Evolutionary conservation across 495 filamentous ascomycete genomes (phyloP).

Genomic region (Hypomontagnella monticulosa): DNA sequence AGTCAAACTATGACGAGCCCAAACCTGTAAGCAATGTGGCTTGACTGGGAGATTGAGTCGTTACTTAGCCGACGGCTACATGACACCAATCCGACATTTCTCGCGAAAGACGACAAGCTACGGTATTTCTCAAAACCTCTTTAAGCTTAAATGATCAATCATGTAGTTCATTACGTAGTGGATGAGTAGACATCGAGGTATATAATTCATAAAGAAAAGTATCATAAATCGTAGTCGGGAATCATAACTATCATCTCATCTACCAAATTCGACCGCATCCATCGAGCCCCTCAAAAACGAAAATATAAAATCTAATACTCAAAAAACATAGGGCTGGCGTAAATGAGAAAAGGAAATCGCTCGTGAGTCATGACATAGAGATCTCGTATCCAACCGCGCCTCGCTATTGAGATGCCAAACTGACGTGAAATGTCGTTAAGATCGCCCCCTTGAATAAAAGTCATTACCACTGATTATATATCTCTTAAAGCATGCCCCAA

Average conservation of each 20-base stretch:
- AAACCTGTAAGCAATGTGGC: no score
- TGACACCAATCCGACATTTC: no score
- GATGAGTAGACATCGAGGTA: no score
- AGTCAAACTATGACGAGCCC: no score
- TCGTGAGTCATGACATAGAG: no score
- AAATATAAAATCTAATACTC: constrained; percentile 1
- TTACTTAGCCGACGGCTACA: no score
- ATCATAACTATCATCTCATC: constrained; percentile 6
- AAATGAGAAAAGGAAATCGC: no score
- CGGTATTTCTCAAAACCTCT: no score
- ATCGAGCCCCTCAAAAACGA: neutral
- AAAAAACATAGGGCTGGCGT: neutral
- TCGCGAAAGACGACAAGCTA: no score
- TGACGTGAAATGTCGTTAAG: neutral
- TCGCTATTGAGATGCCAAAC: neutral
- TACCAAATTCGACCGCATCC: neutral
- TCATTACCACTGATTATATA: constrained; percentile 7
- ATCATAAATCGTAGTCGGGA: constrained; percentile 12
- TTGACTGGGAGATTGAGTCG: no score
- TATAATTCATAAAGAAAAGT: neutral
- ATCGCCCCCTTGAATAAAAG: neutral
- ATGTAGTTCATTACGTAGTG: no score
- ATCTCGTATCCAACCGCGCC: neutral
- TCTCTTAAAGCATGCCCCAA: constrained; percentile 24
- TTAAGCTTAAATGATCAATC: no score